Percentiles rank a stretch among this genome's conserved stretches.
Evolutionary conservation across 2,329 filamentous ascomycete species (phyloP).

Genomic region (Beauveria varroae): DNA sequence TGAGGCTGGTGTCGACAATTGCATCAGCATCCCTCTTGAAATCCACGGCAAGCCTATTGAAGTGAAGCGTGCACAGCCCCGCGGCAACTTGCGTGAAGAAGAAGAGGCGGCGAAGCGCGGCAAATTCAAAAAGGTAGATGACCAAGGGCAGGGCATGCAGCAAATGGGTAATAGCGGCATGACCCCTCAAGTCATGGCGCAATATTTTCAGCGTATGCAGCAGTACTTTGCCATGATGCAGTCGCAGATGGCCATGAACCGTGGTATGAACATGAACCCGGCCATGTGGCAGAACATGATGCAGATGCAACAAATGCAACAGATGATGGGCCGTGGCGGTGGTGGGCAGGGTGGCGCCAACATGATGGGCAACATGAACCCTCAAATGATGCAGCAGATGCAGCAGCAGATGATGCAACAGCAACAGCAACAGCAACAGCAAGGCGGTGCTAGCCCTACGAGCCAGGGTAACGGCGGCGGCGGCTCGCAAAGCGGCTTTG

Average conservation of each 20-base stretch:
- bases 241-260: conserved; percentile 81
- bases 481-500: conserved; percentile 18
- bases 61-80: conserved; percentile 94
- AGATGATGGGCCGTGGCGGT: conserved; percentile 39
- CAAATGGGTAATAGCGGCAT: conserved; percentile 54
- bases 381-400: conserved; percentile 51
- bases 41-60: conserved; percentile 96
- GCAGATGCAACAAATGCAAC: conserved; percentile 66
- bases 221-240: conserved; percentile 95
- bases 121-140: conserved; percentile 49
- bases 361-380: conserved; percentile 38
- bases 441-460: conserved; percentile 5
- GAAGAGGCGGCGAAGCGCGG: conserved; percentile 62
- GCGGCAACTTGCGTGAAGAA: conserved; percentile 88
- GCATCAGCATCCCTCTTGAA: conserved; percentile 74
- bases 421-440: conserved; percentile 16
- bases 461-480: conserved; percentile 13
- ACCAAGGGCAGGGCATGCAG: conserved; percentile 31
- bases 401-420: conserved; percentile 20
- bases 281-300: conserved; percentile 70
- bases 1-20: conserved; percentile 88
- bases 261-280: conserved; percentile 65
- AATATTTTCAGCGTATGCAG: conserved; percentile 98
- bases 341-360: conserved; percentile 28
- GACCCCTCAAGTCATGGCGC: conserved; percentile 95